phyloP scores from a whole-genome alignment of 306 rosid species.

The Cotoneaster glaucophyllus region DNA sequence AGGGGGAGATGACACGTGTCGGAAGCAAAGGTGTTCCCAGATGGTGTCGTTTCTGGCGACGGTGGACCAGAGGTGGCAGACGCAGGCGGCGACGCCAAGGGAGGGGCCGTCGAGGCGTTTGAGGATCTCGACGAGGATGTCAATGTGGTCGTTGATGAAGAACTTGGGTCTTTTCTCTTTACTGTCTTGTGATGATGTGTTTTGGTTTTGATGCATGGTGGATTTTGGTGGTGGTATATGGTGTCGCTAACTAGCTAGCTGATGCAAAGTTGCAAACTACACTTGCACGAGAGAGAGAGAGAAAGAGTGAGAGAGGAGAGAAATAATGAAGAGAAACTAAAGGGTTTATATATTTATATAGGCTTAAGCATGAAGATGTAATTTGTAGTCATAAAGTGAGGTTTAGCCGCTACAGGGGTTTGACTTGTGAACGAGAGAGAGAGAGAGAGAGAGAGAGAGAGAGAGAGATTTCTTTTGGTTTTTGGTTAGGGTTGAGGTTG shows the following conservation, averaged over 20 bases:
- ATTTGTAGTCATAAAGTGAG: conserved; percentile 11
- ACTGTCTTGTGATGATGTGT: conserved; percentile 17
- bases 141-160: conserved; percentile 82
- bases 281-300: not conserved
- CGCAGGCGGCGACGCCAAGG: conserved; percentile 76
- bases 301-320: not conserved
- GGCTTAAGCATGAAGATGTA: not conserved
- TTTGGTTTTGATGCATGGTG: conserved; percentile 16
- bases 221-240: not conserved
- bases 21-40: conserved; percentile 91
- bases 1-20: conserved; percentile 53
- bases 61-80: conserved; percentile 81
- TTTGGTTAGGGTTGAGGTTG: not conserved
- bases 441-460: no score
- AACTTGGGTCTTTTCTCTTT: conserved; percentile 41
- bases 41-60: conserved; percentile 64
- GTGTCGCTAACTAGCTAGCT: not conserved
- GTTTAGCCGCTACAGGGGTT: conserved; percentile 12
- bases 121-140: conserved; percentile 73
- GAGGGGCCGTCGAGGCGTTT: conserved; percentile 89
- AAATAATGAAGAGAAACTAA: not conserved
- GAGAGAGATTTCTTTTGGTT: not conserved
- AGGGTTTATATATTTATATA: not conserved
- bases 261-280: not conserved
- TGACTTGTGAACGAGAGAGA: not conserved